A percentile compares a stretch with the other conserved stretches of the same genome.
Evolutionary conservation across 2,329 filamentous ascomycete species (phyloP).

Genomic region (Beauveria sp.): DNA sequence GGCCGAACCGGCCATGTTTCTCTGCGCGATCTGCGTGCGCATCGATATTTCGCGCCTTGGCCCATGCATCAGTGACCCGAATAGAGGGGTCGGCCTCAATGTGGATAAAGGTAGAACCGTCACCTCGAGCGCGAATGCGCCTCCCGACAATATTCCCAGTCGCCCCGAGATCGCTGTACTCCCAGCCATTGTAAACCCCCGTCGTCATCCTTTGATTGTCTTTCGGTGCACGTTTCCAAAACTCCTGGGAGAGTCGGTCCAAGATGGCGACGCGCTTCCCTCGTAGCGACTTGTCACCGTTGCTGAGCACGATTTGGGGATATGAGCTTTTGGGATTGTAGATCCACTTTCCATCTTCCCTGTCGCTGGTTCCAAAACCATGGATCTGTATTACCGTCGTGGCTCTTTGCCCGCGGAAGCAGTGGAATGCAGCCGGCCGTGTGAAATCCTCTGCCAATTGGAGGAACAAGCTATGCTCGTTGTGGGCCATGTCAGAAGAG

Average conservation of each 20-base stretch:
- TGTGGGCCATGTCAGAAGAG: constrained; percentile 6
- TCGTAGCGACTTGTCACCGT: background rate
- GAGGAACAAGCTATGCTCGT: constrained; percentile 7
- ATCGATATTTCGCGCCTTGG: background rate
- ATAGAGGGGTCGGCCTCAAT: constrained; percentile 4
- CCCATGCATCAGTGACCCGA: constrained; percentile 2
- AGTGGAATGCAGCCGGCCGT: background rate
- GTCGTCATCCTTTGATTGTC: constrained; percentile 3
- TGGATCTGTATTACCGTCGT: background rate
- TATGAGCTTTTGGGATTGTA: constrained; percentile 5
- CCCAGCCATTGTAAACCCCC: constrained; percentile 3
- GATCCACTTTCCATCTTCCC: background rate
- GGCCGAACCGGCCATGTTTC: background rate
- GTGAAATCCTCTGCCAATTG: constrained; percentile 4
- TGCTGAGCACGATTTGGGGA: constrained; percentile 4
- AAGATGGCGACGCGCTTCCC: constrained; percentile 1
- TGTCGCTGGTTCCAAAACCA: constrained; percentile 5
- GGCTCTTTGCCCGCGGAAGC: background rate
- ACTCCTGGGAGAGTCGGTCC: constrained; percentile 1
- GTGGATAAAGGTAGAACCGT: constrained; percentile 2
- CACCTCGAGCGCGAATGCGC: background rate
- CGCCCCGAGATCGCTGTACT: constrained; percentile 4
- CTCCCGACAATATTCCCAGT: constrained; percentile 2
- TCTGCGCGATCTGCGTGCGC: background rate
- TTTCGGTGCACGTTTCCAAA: background rate